A percentile compares a stretch with the other conserved stretches of the same genome.
Evolutionary conservation across 345 rosid species (phyloP).

Genomic region (Linum trigynum): DNA sequence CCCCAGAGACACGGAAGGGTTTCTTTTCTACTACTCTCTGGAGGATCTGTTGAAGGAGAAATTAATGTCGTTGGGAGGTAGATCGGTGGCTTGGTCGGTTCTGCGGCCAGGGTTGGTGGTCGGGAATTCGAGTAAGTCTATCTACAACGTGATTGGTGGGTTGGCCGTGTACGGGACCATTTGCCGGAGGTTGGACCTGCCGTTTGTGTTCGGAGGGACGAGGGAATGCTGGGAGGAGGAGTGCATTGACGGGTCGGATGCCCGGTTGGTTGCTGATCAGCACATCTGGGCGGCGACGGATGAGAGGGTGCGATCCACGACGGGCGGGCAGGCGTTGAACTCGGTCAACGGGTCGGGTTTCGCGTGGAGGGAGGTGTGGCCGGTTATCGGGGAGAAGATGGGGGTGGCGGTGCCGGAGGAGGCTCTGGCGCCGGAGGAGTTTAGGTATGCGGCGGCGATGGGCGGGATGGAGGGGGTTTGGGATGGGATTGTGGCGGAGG

Average conservation of each 20-base stretch:
- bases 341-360: slow-evolving; percentile 60
- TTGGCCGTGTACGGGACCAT: slow-evolving; percentile 63
- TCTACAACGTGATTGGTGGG: slow-evolving; percentile 68
- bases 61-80: slow-evolving; percentile 23
- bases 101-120: slow-evolving; percentile 72
- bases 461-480: slow-evolving; percentile 42
- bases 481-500: slow-evolving; percentile 50
- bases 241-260: slow-evolving; percentile 70
- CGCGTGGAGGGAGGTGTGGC: slow-evolving; percentile 86
- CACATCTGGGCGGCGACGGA: slow-evolving; percentile 70
- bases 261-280: slow-evolving; percentile 60
- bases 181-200: slow-evolving; percentile 50
- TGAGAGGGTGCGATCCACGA: slow-evolving; percentile 22
- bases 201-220: slow-evolving; percentile 83
- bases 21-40: slow-evolving; percentile 54
- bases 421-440: slow-evolving; percentile 34
- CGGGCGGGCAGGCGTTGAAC: slow-evolving; percentile 58
- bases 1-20: slow-evolving; percentile 31
- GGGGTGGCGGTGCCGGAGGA: slow-evolving; percentile 35
- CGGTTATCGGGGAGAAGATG: slow-evolving; percentile 42
- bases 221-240: slow-evolving; percentile 77
- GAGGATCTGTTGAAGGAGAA: slow-evolving; percentile 67
- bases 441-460: slow-evolving; percentile 42
- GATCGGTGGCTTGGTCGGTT: slow-evolving; percentile 54
- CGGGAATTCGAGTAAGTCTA: slow-evolving; percentile 57